Conservation (phyloP, 805 yeast species). For the Maudiozyma pseudohumilis region DNA sequence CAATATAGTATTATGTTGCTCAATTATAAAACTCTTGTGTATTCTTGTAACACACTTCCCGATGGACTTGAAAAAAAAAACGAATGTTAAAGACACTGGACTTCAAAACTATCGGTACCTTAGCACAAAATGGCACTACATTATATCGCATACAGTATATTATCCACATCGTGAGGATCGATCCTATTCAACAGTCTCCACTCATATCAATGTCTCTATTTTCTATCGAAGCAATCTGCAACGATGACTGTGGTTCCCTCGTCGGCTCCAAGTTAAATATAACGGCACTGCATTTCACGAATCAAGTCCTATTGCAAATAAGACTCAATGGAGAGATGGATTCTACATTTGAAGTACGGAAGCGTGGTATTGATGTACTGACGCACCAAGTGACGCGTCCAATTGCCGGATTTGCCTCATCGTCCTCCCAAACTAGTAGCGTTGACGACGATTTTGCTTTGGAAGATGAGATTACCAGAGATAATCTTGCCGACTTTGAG, state of each 20-base stretch:
- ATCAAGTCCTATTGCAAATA: constrained; percentile 20
- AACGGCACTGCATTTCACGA: constrained; percentile 18
- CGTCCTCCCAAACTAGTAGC: no score
- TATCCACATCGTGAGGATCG: neutral
- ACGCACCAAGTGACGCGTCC: constrained; percentile 9
- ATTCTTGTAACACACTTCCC: no score
- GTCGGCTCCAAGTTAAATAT: constrained; percentile 4
- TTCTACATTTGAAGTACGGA: constrained; percentile 36
- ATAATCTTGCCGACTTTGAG: constrained; percentile 32
- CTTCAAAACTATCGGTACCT: no score
- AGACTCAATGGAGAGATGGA: constrained; percentile 32
- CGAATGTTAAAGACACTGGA: no score
- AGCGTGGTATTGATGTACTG: constrained; percentile 17
- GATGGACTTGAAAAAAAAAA: no score
- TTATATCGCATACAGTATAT: no score
- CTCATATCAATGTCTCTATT: neutral
- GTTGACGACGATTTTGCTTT: constrained; percentile 12
- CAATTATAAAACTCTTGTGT: no score
- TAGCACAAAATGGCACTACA: no score
- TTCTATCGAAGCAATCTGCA: neutral
- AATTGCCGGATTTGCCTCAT: constrained; percentile 12
- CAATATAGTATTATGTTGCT: no score
- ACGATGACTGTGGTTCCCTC: constrained; percentile 1
- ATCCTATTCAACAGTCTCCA: neutral
- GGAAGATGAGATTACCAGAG: constrained; percentile 16